phyloP scores from a whole-genome alignment of 2,329 filamentous ascomycete genomes.

The Colletotrichum neosansevieriae region DNA sequence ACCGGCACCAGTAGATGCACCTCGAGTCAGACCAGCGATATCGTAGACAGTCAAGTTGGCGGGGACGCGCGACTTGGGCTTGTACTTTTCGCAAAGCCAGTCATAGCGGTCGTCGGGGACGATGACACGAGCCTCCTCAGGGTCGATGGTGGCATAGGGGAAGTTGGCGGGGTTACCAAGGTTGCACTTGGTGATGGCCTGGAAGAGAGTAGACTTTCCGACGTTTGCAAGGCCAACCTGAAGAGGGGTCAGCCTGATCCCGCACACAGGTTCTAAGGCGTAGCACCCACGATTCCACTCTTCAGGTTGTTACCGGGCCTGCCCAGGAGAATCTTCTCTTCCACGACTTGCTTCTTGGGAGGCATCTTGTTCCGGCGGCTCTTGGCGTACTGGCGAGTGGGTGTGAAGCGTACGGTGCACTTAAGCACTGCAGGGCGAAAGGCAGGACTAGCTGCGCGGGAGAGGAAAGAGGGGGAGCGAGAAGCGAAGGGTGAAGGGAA shows the following conservation, averaged over 20 bases:
- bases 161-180: slow-evolving; percentile 99
- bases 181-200: slow-evolving; percentile 97
- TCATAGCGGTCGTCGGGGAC: slow-evolving; percentile 97
- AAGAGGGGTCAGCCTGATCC: slow-evolving; percentile 46
- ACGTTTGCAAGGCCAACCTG: slow-evolving; percentile 99
- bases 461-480: slow-evolving; percentile 60
- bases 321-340: slow-evolving; percentile 97
- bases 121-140: slow-evolving; percentile 96
- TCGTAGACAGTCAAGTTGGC: slow-evolving; percentile 99
- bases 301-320: slow-evolving; percentile 98
- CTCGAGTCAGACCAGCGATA: slow-evolving; percentile 95
- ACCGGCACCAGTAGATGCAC: slow-evolving; percentile 96
- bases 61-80: slow-evolving; percentile 96
- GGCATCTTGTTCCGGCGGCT: slow-evolving; percentile 81
- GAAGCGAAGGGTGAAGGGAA: slow-evolving; percentile 64
- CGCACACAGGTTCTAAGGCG: slow-evolving; percentile 54
- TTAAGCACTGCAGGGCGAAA: slow-evolving; percentile 66
- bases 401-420: slow-evolving; percentile 61
- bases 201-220: slow-evolving; percentile 99
- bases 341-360: slow-evolving; percentile 91
- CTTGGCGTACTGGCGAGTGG: slow-evolving; percentile 69
- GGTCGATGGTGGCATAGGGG: slow-evolving; percentile 98
- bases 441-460: slow-evolving; percentile 76
- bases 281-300: slow-evolving; percentile 89
- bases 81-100: slow-evolving; percentile 96